These are phyloP conservation scores for Manihot esculenta DNA, from an alignment of 441 rosid species.

Conservation along the genomic window DNA sequence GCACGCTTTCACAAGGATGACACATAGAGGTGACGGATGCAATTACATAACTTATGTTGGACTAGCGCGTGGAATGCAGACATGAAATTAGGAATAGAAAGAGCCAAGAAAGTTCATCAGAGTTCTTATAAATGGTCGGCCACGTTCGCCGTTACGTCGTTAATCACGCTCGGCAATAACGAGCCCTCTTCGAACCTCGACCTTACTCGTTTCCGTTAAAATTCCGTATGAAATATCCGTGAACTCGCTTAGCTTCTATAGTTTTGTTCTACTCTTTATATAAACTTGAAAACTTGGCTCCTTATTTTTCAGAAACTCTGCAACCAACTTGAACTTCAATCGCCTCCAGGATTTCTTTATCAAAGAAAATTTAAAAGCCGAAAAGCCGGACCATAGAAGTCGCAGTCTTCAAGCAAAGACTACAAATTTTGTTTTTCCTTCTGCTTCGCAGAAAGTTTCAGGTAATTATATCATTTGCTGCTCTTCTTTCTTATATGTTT, in stretches of 20 bases:
- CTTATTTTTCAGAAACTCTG: too few species aligned
- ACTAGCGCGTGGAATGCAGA: too few species aligned
- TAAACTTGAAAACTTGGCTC: background rate
- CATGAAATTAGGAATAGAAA: too few species aligned
- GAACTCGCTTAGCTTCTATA: background rate
- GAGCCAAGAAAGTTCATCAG: too few species aligned
- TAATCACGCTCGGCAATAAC: too few species aligned
- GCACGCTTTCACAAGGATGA: too few species aligned
- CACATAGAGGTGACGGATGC: too few species aligned
- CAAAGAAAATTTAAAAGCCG: background rate
- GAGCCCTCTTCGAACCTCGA: too few species aligned
- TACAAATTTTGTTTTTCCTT: background rate
- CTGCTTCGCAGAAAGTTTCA: background rate
- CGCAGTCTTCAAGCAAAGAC: background rate
- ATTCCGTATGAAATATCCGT: background rate
- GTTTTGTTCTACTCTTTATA: background rate
- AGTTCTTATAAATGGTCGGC: background rate
- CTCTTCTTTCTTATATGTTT: background rate
- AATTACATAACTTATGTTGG: background rate
- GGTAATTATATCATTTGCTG: background rate
- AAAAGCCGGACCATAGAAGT: too few species aligned
- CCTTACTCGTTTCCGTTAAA: slow-evolving; percentile 1
- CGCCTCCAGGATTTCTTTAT: too few species aligned
- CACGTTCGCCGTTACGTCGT: slow-evolving; percentile 1
- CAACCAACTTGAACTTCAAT: background rate